Evolutionary conservation across 2,329 filamentous ascomycete genomes (phyloP).

Genomic region (Epichloe hybrida): DNA sequence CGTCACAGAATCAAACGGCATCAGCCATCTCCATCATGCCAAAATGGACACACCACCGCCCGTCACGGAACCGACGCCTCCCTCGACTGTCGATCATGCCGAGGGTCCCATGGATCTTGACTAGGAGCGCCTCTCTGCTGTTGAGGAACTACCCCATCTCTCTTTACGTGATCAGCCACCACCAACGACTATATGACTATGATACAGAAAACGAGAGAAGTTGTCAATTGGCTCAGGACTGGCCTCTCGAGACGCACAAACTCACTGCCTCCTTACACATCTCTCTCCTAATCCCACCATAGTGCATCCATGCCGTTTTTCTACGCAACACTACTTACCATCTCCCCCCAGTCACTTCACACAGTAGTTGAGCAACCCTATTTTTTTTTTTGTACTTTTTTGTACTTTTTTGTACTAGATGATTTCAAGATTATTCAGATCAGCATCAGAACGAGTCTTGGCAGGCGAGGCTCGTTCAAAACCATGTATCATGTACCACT

Average conservation of each 20-base stretch:
- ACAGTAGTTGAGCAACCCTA: too few relatives aligned
- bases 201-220: too few relatives aligned
- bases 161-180: neutral
- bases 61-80: constrained; percentile 26
- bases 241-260: too few relatives aligned
- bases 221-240: too few relatives aligned
- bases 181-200: too few relatives aligned
- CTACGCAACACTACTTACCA: too few relatives aligned
- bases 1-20: constrained; percentile 12
- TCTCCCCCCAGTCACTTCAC: too few relatives aligned
- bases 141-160: neutral
- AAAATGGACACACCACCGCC: constrained; percentile 17
- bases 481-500: neutral
- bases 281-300: too few relatives aligned
- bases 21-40: constrained; percentile 10
- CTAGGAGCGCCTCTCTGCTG: constrained; percentile 8
- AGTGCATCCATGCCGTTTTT: too few relatives aligned
- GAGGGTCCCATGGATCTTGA: constrained; percentile 28
- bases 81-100: constrained; percentile 25
- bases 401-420: neutral
- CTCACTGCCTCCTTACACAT: too few relatives aligned
- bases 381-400: too few relatives aligned
- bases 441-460: neutral
- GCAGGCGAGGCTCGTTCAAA: neutral
- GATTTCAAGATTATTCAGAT: neutral